Base-by-base conservation (phyloP, 2,329 filamentous ascomycete genomes). In the Fusarium praegraminearum region DNA sequence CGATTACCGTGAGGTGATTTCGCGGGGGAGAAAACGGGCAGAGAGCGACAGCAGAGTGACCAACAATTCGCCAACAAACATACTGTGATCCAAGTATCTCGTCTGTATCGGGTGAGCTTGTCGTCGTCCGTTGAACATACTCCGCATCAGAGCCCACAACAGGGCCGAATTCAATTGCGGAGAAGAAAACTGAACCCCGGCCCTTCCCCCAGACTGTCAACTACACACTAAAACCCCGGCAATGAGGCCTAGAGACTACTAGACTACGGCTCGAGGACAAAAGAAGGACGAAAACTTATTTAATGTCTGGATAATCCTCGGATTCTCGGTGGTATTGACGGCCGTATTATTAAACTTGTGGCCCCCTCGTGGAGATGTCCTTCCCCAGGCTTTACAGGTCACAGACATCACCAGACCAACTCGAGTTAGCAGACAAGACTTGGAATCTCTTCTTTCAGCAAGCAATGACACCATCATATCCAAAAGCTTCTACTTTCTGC, bases 321-420 rank as follows among this genome's bases (percentile, higher is more conserved):
- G 72, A 7, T 38, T 7, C 51, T 73, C 72, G 72, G 72, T 66
- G 58, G 55, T 62, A 73, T 58, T 58, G 46, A 18, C 72, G 72
- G 72, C 56, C 67, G 60, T 74, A 74, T 66, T 74, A 58, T 52
- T 45, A 43, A 58, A 45, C 9, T 60, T 41, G 56, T 62, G 58
- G 61, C n/a, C 11, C 52, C 24, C 12, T 43, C 18, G 22, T 30
- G 57, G 57, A 52, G 50, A 22, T 9, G 15, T 4, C 12, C 11
- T 24, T 54, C 51, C 44, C 57, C 55, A 53, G 60, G 67, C 33
- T 44, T 28, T 47, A 15, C 54, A 62, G 46, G 49, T 62, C 62
- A 62, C 69, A 70, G 5, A 43, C 41, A 44, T 72, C 68, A 72
- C 46, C 38, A 62, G 58, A 57, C 57, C 54, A 52, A 57, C 46